A percentile compares a stretch with the other conserved stretches of the same genome.
Conservation (phyloP, 2,329 filamentous ascomycete genomes). For the Microcyclosporella mali region DNA sequence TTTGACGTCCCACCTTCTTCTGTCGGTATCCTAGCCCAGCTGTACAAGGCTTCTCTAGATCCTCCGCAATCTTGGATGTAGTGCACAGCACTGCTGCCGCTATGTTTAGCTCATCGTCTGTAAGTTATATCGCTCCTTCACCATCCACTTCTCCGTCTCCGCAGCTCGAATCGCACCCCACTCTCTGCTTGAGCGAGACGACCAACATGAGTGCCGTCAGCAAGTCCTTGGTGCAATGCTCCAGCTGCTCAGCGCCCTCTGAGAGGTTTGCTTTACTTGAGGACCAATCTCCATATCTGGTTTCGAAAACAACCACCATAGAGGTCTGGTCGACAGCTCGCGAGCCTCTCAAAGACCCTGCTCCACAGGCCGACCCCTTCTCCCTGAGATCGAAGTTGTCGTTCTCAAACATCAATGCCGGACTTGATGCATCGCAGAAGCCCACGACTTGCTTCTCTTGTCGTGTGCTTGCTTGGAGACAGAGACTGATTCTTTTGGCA, state of each 20-base stretch:
- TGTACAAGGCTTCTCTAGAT: too few species aligned
- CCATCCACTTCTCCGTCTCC: background rate
- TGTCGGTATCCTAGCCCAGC: too few species aligned
- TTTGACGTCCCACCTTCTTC: too few species aligned
- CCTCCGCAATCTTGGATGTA: too few species aligned
- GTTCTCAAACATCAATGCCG: too few species aligned
- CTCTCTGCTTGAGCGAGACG: too few species aligned
- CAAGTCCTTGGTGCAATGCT: background rate
- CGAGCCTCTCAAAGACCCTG: background rate
- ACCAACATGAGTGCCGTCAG: too few species aligned
- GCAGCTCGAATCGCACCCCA: background rate
- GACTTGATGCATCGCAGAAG: background rate
- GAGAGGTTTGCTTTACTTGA: background rate
- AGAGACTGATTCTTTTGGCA: conserved; percentile 3
- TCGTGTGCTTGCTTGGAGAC: background rate
- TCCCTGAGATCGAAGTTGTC: too few species aligned
- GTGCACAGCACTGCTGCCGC: background rate
- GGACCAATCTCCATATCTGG: background rate
- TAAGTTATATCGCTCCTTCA: conserved; percentile 9
- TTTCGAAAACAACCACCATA: background rate
- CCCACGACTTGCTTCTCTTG: conserved; percentile 1
- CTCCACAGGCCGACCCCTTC: too few species aligned
- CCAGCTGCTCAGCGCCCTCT: background rate
- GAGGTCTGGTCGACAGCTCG: background rate
- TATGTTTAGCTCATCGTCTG: conserved; percentile 24